A percentile compares a stretch with the other conserved stretches of the same genome.
Evolutionary conservation across 306 rosid genomes (phyloP).

Genomic region (Erythrophleum fordii): DNA sequence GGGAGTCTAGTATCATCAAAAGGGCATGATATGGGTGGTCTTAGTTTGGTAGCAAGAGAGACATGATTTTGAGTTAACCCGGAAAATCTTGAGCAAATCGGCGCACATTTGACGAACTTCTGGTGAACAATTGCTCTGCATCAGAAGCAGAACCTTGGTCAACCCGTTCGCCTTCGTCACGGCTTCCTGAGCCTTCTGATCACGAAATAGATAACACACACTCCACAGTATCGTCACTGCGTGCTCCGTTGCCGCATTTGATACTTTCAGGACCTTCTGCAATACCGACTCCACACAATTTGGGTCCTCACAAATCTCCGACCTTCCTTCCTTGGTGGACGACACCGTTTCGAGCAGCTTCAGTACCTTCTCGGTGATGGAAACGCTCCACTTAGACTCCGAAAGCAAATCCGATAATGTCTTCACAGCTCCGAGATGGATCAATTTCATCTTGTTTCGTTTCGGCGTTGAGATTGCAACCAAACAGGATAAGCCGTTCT

Average conservation of each 20-base stretch:
- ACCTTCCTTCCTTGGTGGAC: constrained; percentile 76
- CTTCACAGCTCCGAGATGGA: constrained; percentile 61
- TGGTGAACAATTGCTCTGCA: constrained; percentile 90
- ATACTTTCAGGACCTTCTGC: constrained; percentile 70
- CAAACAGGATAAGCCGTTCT: constrained; percentile 62
- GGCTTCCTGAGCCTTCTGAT: constrained; percentile 69
- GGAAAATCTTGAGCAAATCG: constrained; percentile 83
- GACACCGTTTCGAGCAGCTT: constrained; percentile 75
- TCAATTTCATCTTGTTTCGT: constrained; percentile 54
- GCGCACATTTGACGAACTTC: constrained; percentile 74
- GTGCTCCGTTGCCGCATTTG: constrained; percentile 78
- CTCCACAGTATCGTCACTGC: constrained; percentile 91
- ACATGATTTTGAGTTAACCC: constrained; percentile 68
- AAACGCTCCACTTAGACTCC: constrained; percentile 45
- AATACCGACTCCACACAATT: constrained; percentile 66
- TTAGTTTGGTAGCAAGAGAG: constrained; percentile 79
- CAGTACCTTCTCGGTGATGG: constrained; percentile 63
- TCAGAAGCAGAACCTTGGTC: constrained; percentile 79
- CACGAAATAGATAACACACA: constrained; percentile 74
- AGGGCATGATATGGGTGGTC: constrained; percentile 94
- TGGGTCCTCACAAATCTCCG: constrained; percentile 63
- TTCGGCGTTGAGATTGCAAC: constrained; percentile 62
- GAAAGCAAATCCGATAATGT: constrained; percentile 48
- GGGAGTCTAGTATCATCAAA: constrained; percentile 44
- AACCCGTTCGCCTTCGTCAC: constrained; percentile 77